Base-by-base conservation (phyloP, 306 rosid species). In the Quercus agrifolia region DNA sequence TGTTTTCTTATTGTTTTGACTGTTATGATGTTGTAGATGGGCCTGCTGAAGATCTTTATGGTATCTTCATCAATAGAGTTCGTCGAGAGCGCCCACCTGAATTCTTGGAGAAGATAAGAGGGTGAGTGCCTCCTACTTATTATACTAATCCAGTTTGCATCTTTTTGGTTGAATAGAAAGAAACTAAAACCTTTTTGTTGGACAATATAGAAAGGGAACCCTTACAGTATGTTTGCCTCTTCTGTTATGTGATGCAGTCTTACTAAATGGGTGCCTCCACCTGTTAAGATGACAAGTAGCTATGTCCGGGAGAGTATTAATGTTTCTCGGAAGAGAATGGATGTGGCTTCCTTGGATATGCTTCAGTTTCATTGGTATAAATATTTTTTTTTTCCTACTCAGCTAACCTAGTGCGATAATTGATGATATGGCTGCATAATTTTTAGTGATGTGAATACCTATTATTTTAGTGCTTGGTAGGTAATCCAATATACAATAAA, bases 221-320 rank as follows among this genome's bases (percentile, higher is more conserved):
- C 61, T 63, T 82, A 54, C 63, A 3, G 52, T 67, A 9, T 15
- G 72, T 79, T 80, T 56, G 75, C 41, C 73, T 77, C 31, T 77
- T 78, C 73, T 84, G 44, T 78, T 30, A 54, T 78, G 85, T 70
- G 70, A 68, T 84, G 88, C 91, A 95, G 99, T 74, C 98, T 95
- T 73, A 95, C 99, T 5, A 94, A 94, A 79, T 94, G 97, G 99
- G 99, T 94, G 88, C 98, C 97, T 1, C 95, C 97, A 4, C 97
- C 99, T 19, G 97, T 94, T 78, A 94, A 91, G 94, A 94, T 94
- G 99, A 91, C 99, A 27, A 85, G 94, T 74, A 89, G 88, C 84
- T 91, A 55, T 77, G 99, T 94, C 61, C 89, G 92, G 87, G 97
- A 92, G 71, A 92, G 89, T 83, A 91, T 92, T 21, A 83, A 94